Evolutionary conservation across 768 basidiomycete species (phyloP).

Genomic region (Dendrothele bispora): DNA sequence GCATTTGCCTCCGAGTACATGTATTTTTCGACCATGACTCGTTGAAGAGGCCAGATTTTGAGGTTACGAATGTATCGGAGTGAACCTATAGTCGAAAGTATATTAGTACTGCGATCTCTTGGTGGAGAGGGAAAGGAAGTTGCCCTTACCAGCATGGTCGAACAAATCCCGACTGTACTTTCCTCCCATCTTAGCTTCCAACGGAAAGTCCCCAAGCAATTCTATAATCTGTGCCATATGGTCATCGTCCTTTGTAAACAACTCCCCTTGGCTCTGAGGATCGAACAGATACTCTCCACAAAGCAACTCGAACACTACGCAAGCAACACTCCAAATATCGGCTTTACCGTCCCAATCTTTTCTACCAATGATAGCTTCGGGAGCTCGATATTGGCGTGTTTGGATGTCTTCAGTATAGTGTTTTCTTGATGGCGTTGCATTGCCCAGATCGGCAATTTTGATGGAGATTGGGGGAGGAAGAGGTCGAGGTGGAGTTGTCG

Average conservation of each 20-base stretch:
- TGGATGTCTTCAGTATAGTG: conserved; percentile 96
- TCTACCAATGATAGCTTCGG: conserved; percentile 90
- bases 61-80: conserved; percentile 73
- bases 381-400: conserved; percentile 92
- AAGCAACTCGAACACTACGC: conserved; percentile 86
- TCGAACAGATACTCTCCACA: conserved; percentile 94
- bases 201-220: conserved; percentile 76
- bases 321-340: conserved; percentile 92
- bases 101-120: too few relatives aligned
- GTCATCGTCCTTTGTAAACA: conserved; percentile 92
- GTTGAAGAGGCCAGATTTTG: conserved; percentile 79
- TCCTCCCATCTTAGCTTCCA: conserved; percentile 79
- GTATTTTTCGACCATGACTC: conserved; percentile 91
- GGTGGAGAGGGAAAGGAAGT: conserved; percentile 8
- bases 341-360: conserved; percentile 84
- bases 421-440: conserved; percentile 87
- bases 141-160: conserved; percentile 59
- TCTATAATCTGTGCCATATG: conserved; percentile 96
- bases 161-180: conserved; percentile 86
- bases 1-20: conserved; percentile 63
- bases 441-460: conserved; percentile 94
- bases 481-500: not conserved
- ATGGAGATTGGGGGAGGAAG: conserved; percentile 60
- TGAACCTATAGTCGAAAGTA: conserved; percentile 42
- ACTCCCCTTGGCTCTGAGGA: conserved; percentile 75